Base-by-base conservation (phyloP, 2,329 filamentous ascomycete species). In the Domatiomyces catenatus region DNA sequence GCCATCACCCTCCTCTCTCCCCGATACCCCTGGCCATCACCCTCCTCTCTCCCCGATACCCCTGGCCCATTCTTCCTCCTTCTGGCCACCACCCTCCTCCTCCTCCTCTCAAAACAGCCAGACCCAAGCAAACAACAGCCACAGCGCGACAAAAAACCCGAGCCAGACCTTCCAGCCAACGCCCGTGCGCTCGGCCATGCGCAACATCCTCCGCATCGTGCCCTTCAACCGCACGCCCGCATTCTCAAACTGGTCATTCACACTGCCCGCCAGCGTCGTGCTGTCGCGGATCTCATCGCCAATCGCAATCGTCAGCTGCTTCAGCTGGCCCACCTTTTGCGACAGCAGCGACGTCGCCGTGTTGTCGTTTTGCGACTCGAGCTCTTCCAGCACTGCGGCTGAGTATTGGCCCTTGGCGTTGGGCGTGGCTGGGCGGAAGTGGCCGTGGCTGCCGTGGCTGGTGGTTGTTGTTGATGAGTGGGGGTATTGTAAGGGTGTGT, bases 121-220 rank as follows among this genome's bases (percentile, higher is more conserved):
- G 52, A 96, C 90, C 66, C 90, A 98, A 59, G 80, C 79, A 67
- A 98, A 98, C 58, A 96, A 66, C 50, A 90, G 64, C 55, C 83
- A 78, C 17, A 96, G 86, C 36, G 81, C 84, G 5, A 80, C 75
- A 65, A 98, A 94, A 69, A 98, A 98, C 44, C 73, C 75, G 48
- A 95, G 66, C 92, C 92, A 98, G 51, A 89, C 84, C 68, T 79
- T 90, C 92, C 92, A 98, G 62, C 88, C 83, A 76, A 98, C 83
- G n/a, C 92, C 92, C 1, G 89, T 94, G 61, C 81, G 76, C 70
- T 96, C 79, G 3, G 92, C 92, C 92, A 98, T 98, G 49, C 90
- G 65, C 58, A 96, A 70, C 92, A 98, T 98, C 52, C 89, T 76
- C 65, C 87, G 94, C 92, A 98, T 96, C 17, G 93, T 96, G 49